Base-by-base conservation (phyloP, 2,329 filamentous ascomycete species). In the Colletotrichum lupini region DNA sequence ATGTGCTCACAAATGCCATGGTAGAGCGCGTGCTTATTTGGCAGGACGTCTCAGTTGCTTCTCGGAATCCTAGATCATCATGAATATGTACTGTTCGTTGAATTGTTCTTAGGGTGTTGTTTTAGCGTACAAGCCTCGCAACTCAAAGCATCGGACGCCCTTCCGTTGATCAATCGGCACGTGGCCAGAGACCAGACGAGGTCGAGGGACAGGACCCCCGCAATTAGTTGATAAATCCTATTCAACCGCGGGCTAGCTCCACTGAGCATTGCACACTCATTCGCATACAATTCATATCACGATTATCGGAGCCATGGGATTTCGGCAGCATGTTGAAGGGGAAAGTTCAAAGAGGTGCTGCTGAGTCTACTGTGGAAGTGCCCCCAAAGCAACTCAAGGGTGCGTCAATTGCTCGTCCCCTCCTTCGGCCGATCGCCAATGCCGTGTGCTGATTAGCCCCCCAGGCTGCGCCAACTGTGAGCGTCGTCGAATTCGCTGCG, bases 251-350 rank as follows among this genome's bases (percentile, higher is more conserved):
- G 37, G 19, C 14, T 49, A 71, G 9, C 80, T 79, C 9, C 42
- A 11, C 78, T 0, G 78, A 78, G 30, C 80, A 81, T 30, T 76
- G 42, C 37, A 22, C 19, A 49, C 16, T n/a, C 19, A 22, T 19
- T n/a, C 7, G 1, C 19, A 19, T 22, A 42, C 5, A 19, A 49
- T 8, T 1, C 1, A 9, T 9, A n/a, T 49, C 42, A n/a, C 42
- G 8, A n/a, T 8, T 49, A 22, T 22, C 19, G 19, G n/a, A 19
- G 19, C 42, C 12, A 22, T 49, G 42, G 8, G 19, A 49, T n/a
- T 49, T 22, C 8, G 19, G n/a, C 42, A 49, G 42, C 42, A n/a
- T 49, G 16, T 11, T 9, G 8, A 19, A 49, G 19, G 8, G 42
- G 19, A 19, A n/a, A 11, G 7, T 4, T n/a, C 42, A 49, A 4